Base-by-base conservation (phyloP, 352 stramenopile species). In the Globisporangium cylindrosporum region DNA sequence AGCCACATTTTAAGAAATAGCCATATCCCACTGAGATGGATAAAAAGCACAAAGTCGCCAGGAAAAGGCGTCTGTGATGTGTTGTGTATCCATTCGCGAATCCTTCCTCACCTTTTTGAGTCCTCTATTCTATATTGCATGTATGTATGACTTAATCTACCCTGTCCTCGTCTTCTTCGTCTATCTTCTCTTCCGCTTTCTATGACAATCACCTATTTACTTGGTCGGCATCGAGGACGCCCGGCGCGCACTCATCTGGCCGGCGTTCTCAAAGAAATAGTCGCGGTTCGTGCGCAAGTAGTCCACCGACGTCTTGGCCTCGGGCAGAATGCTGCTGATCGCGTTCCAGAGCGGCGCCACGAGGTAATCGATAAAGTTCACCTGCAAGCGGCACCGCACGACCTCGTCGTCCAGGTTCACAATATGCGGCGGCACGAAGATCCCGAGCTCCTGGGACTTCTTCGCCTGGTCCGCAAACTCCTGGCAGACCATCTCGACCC, bases 311-410 rank as follows among this genome's bases (percentile, higher is more conserved):
- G 73, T 36, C 27, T 75, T 79, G 18, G 75, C 81, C 14, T 79
- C 81, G 1, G 84, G 84, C 51, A 94, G 38, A 62, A 94, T 86
- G 48, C 71, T 59, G 10, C 74, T 73, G 57, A 94, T 86, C 2
- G 82, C 61, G 41, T 78, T 84, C 86, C 86, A 94, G 25, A 94
- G 67, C 54, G 86, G 86, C 18, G 81, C 74, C 38, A 94, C 86
- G 54, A 94, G 78, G 72, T 94, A 94, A 71, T 94, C 84, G 71
- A 94, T 90, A 60, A 94, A 94, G 73, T 94, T 94, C 65, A 94
- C 84, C 62, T 94, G 84, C 41, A 94, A 66, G 4, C 82, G 82
- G 48, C 71, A 88, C 27, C 82, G 82, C 29, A 76, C 81, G 2
- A 68, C 74, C 62, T 92, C 81, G 36, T 91, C 80, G n/a, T 94